These are phyloP conservation scores for Aspergillus sergii DNA, from an alignment of 2,329 filamentous ascomycete species.

Conservation along the genomic window DNA sequence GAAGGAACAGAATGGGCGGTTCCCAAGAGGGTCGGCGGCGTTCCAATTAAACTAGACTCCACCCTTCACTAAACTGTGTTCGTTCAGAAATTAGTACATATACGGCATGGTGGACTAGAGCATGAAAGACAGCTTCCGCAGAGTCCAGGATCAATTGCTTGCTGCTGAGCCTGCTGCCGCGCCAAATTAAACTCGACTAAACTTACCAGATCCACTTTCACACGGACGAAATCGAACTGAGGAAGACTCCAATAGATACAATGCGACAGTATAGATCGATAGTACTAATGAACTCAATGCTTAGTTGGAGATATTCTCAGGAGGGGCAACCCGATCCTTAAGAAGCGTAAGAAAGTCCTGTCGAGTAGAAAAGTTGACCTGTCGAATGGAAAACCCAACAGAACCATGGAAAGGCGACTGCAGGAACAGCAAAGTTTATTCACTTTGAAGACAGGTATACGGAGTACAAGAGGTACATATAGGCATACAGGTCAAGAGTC, in stretches of 20 bases:
- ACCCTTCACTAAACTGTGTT: constrained; percentile 9
- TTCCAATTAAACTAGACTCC: constrained; percentile 15
- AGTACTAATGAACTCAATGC: not conserved
- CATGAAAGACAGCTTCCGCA: not conserved
- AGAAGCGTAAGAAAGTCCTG: not conserved
- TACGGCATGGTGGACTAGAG: constrained; percentile 4
- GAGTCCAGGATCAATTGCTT: not conserved
- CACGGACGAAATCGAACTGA: not conserved
- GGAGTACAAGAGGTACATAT: constrained; percentile 3
- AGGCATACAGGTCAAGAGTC: not conserved
- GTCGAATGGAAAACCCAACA: not conserved
- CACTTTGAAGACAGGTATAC: constrained; percentile 1
- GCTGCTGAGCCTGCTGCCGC: not conserved
- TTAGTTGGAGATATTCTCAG: not conserved
- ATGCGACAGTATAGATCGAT: not conserved
- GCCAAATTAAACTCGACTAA: constrained; percentile 2
- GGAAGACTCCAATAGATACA: not conserved
- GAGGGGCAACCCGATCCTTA: not conserved
- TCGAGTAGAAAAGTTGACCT: not conserved
- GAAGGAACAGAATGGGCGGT: constrained; percentile 8
- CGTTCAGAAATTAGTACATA: constrained; percentile 5
- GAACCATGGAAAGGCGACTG: constrained; percentile 3
- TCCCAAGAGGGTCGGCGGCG: constrained; percentile 14
- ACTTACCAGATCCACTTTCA: constrained; percentile 2
- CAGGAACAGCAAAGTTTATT: constrained; percentile 17